These are phyloP conservation scores for Sarcocystis neurona DNA, from an alignment of 169 alveolate genomes.

Conservation along the genomic window DNA sequence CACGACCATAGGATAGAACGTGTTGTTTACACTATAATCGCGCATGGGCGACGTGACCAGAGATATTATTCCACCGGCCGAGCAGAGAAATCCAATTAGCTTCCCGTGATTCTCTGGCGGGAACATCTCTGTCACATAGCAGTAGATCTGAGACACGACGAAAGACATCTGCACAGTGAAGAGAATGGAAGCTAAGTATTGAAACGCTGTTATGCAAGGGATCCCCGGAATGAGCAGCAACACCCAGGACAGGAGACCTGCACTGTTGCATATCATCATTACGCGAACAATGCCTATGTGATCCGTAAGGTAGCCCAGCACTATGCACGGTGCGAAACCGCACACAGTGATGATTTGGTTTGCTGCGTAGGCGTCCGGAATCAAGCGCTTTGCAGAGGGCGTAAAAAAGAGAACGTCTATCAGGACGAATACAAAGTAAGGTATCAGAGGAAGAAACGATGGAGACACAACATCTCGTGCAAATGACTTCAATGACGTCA, in stretches of 20 bases:
- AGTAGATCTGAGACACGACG: slow-evolving; percentile 36
- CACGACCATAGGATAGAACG: slow-evolving; percentile 13
- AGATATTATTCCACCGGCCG: slow-evolving; percentile 32
- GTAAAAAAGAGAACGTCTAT: neutral
- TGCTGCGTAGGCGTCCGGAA: slow-evolving; percentile 43
- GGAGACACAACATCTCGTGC: slow-evolving; percentile 15
- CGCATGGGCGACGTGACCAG: slow-evolving; percentile 38
- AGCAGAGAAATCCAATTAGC: slow-evolving; percentile 36
- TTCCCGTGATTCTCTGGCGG: slow-evolving; percentile 29
- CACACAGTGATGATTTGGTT: slow-evolving; percentile 16
- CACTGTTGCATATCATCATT: neutral
- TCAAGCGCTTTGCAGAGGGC: slow-evolving; percentile 20
- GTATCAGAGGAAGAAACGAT: slow-evolving; percentile 29
- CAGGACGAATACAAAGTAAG: slow-evolving; percentile 1
- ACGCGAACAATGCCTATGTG: slow-evolving; percentile 30
- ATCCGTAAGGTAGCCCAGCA: slow-evolving; percentile 23
- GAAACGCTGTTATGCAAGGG: slow-evolving; percentile 3
- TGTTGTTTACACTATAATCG: neutral
- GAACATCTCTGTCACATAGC: slow-evolving; percentile 36
- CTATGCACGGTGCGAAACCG: slow-evolving; percentile 31
- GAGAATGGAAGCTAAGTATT: slow-evolving; percentile 20
- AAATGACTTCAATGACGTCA: neutral
- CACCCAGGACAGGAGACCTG: slow-evolving; percentile 34
- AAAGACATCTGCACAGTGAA: slow-evolving; percentile 35
- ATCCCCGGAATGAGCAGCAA: slow-evolving; percentile 59